phyloP scores from a whole-genome alignment of 176 grass and related monocot species.

The Oryza coarctata region DNA sequence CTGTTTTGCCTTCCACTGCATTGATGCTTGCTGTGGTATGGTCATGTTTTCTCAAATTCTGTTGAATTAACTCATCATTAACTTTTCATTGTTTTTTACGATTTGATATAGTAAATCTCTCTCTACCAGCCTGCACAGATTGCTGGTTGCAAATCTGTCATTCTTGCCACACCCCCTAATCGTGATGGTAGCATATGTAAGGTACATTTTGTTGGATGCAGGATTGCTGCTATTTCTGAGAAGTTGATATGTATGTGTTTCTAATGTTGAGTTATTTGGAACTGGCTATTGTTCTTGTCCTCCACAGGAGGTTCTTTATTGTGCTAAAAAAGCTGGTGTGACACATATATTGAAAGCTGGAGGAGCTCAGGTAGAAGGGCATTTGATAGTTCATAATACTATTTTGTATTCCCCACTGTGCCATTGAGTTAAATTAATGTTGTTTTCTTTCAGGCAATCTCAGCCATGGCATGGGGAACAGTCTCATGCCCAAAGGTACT shows the following conservation, averaged over 20 bases:
- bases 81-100: slow-evolving; percentile 25
- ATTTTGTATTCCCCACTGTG: background rate
- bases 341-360: slow-evolving; percentile 95
- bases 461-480: slow-evolving; percentile 97
- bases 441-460: slow-evolving; percentile 64
- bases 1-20: slow-evolving; percentile 90
- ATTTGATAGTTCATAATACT: background rate
- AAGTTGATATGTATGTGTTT: background rate
- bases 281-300: slow-evolving; percentile 3
- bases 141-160: slow-evolving; percentile 85
- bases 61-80: background rate
- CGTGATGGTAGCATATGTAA: slow-evolving; percentile 92
- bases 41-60: slow-evolving; percentile 32
- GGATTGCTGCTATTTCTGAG: background rate
- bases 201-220: slow-evolving; percentile 43
- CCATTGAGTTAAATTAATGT: slow-evolving; percentile 20
- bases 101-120: slow-evolving; percentile 31
- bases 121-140: slow-evolving; percentile 85
- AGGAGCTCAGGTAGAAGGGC: slow-evolving; percentile 81
- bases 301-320: slow-evolving; percentile 87
- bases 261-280: background rate
- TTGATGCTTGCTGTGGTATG: slow-evolving; percentile 96
- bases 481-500: slow-evolving; percentile 86
- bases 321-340: slow-evolving; percentile 93
- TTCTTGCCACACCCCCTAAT: slow-evolving; percentile 89